Base-by-base conservation (phyloP, 1,139 yeast genomes). In the Candida sanyaensis region DNA sequence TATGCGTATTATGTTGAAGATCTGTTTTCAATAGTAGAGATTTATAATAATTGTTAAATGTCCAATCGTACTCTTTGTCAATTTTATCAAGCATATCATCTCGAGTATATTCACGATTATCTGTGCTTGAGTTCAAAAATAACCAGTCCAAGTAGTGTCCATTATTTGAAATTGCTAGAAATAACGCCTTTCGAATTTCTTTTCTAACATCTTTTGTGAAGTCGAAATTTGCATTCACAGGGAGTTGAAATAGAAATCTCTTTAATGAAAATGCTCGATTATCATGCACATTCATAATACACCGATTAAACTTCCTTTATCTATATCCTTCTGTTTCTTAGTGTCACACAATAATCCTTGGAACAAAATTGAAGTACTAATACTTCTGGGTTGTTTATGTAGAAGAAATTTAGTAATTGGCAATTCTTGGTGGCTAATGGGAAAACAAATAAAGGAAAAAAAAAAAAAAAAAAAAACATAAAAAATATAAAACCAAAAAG, bases 81-180 rank as follows among this genome's bases (percentile, higher is more conserved):
- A 77, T 54, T 13, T 58, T 56, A 10, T 59, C 58, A 6, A 58
- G 45, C 23, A 58, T 49, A 5, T 41, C 41, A 2, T 52, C 55
- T 3, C 48, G 32, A 5, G 38, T 43, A 10, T 50, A 36, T 5
- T 37, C 28, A 5, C 44, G 44, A 5, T 39, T 39, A 24, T 50
- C 44, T 12, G 45, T 36, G 37, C 39, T 41, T 13, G 70, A 64
- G 41, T 62, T 57, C 26, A 86, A 83, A 56, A 85, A 84, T 46
- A 84, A 67, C 64, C 75, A 68, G 38, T 69, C 63, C 48, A 83
- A 60, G 61, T 72, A 78, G 43, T 68, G 61, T 30, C 88, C 88
- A 42, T 73, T 64, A 47, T 66, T 59, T 1, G 89, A 72, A 2
- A 82, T 72, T 1, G 86, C 72, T 47, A 71, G 62, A 56, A 77